Conservation (phyloP, 179 eudicot species). For the Dionaea muscipula region DNA sequence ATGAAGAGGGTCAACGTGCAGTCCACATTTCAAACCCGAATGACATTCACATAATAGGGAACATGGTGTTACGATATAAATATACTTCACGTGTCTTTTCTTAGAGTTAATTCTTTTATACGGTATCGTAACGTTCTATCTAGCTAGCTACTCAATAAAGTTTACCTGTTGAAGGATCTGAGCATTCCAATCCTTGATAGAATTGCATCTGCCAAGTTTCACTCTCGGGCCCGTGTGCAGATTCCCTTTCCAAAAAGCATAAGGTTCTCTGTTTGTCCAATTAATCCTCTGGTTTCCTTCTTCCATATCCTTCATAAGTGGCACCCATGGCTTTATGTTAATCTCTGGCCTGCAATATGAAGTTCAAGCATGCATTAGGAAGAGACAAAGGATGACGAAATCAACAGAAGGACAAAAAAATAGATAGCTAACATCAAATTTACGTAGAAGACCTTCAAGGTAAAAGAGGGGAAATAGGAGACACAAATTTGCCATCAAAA, state of each 20-base stretch:
- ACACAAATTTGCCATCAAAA: background rate
- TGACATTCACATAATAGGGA: too few relatives aligned
- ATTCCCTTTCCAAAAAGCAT: conserved; percentile 63
- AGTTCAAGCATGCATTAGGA: too few relatives aligned
- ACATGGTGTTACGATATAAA: too few relatives aligned
- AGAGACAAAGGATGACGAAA: too few relatives aligned
- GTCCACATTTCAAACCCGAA: too few relatives aligned
- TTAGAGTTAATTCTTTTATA: too few relatives aligned
- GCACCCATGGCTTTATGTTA: conserved; percentile 51
- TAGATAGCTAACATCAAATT: background rate
- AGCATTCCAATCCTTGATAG: conserved; percentile 22
- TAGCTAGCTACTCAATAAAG: too few relatives aligned
- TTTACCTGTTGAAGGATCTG: conserved; percentile 8
- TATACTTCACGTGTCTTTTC: too few relatives aligned
- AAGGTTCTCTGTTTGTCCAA: conserved; percentile 43
- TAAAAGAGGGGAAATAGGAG: too few relatives aligned
- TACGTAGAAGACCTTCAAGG: too few relatives aligned
- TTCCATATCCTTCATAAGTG: conserved; percentile 31
- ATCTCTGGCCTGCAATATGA: conserved; percentile 45
- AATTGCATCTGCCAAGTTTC: conserved; percentile 37
- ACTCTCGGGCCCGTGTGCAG: conserved; percentile 26
- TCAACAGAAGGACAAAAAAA: background rate
- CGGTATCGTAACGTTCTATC: too few relatives aligned
- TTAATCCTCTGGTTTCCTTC: conserved; percentile 32
- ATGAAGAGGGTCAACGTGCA: too few relatives aligned